phyloP scores from a whole-genome alignment of 371 early-diverging fungal genomes.

The Choanephora cucurbitarum region DNA sequence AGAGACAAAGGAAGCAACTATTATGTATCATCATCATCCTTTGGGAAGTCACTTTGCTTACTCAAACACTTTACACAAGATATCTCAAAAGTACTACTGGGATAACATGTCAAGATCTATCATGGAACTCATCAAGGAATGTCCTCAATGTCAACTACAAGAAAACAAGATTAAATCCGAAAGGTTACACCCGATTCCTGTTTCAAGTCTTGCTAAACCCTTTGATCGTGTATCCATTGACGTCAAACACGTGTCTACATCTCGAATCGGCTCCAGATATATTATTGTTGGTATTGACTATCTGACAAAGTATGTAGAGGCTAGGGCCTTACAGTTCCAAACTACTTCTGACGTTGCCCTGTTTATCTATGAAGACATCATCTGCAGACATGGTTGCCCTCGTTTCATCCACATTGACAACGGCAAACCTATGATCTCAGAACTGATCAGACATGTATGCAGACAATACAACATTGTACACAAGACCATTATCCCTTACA shows the following conservation, averaged over 20 bases:
- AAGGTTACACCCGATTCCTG: background rate
- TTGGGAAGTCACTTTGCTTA: background rate
- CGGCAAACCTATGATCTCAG: slow-evolving; percentile 8
- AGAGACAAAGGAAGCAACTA: background rate
- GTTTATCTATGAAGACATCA: slow-evolving; percentile 10
- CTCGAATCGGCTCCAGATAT: slow-evolving; percentile 1
- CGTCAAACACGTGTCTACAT: background rate
- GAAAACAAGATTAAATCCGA: background rate
- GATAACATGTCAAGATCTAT: background rate
- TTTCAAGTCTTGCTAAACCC: background rate
- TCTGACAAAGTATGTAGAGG: slow-evolving; percentile 8
- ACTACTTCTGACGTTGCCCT: background rate
- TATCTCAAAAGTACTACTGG: background rate
- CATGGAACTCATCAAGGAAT: slow-evolving; percentile 1
- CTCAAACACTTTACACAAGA: background rate
- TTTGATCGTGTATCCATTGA: background rate
- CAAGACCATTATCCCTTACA: slow-evolving; percentile 1
- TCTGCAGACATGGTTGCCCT: slow-evolving; percentile 8
- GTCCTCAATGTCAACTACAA: background rate
- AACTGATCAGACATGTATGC: background rate
- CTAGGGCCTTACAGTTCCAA: background rate
- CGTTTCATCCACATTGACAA: background rate
- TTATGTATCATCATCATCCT: background rate
- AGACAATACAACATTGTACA: background rate
- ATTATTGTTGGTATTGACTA: slow-evolving; percentile 10